Evolutionary conservation across 2,329 filamentous ascomycete species (phyloP), one percentile per base, ranked within the genome.

Genomic region (Fusarium devonianum): DNA sequence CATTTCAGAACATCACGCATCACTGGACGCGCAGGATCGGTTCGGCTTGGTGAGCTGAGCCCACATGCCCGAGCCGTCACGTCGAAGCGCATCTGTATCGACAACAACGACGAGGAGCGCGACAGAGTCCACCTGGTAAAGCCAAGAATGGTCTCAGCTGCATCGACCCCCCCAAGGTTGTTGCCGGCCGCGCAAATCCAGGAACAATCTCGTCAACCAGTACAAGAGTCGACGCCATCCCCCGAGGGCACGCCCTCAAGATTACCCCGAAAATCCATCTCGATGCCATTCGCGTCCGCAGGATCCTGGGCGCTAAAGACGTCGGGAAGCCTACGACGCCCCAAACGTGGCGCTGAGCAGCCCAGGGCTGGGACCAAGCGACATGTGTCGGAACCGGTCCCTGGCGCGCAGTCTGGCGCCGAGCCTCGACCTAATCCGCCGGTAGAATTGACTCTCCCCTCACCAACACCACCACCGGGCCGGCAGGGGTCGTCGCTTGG

Each of bases 201-300:
- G 22, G 58, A 65, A 45, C 57, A 8, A 35, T 41, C 21, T 44
- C 48, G 10, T 18, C 44, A 18, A 23, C 22, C n/a, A 17, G 22
- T 16, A 14, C 37, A 61, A 23, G 39, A 54, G 9, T 49, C 53
- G 21, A 30, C 36, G 21, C 45, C 65, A 49, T 62, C 71, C 2
- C 64, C 68, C 2, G 73, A 77, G 26, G 69, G 69, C 19, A 75
- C 75, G 2, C 74, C 76, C 2, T 72, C 75, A 7, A 78, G 75
- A 59, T 73, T 69, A 39, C 71, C 79, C 10, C 76, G 74, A 43
- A 77, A 80, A 49, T 85, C 84, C 12, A 71, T 82, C 18, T 86
- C 84, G 12, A 79, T 83, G 75, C 81, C 84, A 44, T 82, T 87
- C 51, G 75, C 75, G 51, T 81, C 83, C 2, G 76, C 83, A 12